phyloP scores from a whole-genome alignment of 305 asterid species.

The Fraxinus baroniana region DNA sequence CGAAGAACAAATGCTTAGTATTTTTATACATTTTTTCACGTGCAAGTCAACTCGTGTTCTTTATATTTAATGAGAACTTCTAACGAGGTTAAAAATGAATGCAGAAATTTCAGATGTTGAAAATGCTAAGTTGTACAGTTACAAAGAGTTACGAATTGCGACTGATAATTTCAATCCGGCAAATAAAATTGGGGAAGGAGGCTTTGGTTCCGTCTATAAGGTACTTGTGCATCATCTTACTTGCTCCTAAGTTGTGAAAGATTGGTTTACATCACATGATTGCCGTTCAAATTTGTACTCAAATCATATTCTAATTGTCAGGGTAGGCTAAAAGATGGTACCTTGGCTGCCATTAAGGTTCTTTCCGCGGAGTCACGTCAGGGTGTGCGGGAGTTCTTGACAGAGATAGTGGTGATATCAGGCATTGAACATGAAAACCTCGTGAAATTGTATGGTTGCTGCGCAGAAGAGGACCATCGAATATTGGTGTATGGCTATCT shows the following conservation, averaged over 20 bases:
- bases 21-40: neutral
- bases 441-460: slow-evolving; percentile 79
- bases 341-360: slow-evolving; percentile 76
- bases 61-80: slow-evolving; percentile 15
- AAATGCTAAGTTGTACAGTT: slow-evolving; percentile 55
- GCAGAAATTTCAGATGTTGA: slow-evolving; percentile 62
- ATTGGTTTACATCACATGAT: neutral
- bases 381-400: slow-evolving; percentile 68
- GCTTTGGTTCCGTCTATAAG: slow-evolving; percentile 88
- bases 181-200: slow-evolving; percentile 81
- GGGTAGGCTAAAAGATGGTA: slow-evolving; percentile 79
- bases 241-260: neutral
- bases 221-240: slow-evolving; percentile 27
- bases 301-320: slow-evolving; percentile 28
- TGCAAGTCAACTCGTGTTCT: neutral
- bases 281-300: slow-evolving; percentile 5
- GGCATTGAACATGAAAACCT: slow-evolving; percentile 83
- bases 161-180: slow-evolving; percentile 53
- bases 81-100: slow-evolving; percentile 30
- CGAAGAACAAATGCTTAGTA: neutral
- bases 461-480: slow-evolving; percentile 64
- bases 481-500: slow-evolving; percentile 85
- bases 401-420: slow-evolving; percentile 64
- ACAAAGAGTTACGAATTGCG: slow-evolving; percentile 61
- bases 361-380: slow-evolving; percentile 80